A percentile compares a stretch with the other conserved stretches of the same genome.
phyloP scores from a whole-genome alignment of 768 basidiomycete genomes.

The Rhodotorula toruloides region DNA sequence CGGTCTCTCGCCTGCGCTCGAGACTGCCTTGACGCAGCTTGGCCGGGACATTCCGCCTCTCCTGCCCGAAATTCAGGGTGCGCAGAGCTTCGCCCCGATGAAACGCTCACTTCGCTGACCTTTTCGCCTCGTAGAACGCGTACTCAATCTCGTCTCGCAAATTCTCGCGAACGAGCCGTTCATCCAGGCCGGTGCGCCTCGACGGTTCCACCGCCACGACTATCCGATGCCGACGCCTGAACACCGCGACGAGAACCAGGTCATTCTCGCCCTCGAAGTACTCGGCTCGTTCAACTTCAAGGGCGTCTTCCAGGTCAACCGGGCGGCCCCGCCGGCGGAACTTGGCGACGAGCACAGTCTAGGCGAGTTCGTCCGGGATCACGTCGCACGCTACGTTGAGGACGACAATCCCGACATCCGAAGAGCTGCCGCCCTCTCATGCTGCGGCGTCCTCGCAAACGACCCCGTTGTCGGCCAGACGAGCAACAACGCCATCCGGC shows the following conservation, averaged over 20 bases:
- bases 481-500: slow-evolving; percentile 90
- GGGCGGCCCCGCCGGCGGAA: slow-evolving; percentile 1
- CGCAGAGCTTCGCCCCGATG: slow-evolving; percentile 8
- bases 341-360: slow-evolving; percentile 67
- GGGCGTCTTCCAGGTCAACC: slow-evolving; percentile 53
- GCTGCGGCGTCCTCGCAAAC: slow-evolving; percentile 81
- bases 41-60: slow-evolving; percentile 82
- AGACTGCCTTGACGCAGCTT: slow-evolving; percentile 75
- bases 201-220: slow-evolving; percentile 49
- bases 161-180: slow-evolving; percentile 79
- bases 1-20: slow-evolving; percentile 82
- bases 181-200: slow-evolving; percentile 76
- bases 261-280: slow-evolving; percentile 74
- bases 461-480: slow-evolving; percentile 96
- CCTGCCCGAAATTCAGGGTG: slow-evolving; percentile 85
- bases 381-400: slow-evolving; percentile 87
- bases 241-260: slow-evolving; percentile 39
- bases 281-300: slow-evolving; percentile 91
- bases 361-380: slow-evolving; percentile 89
- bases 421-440: slow-evolving; percentile 81
- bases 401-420: slow-evolving; percentile 84
- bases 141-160: slow-evolving; percentile 74
- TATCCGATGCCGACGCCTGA: background rate
- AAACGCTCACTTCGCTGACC: background rate
- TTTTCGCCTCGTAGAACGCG: slow-evolving; percentile 59